Conservation (phyloP, 2,329 filamentous ascomycete genomes). For the Colletotrichum shisoi region DNA sequence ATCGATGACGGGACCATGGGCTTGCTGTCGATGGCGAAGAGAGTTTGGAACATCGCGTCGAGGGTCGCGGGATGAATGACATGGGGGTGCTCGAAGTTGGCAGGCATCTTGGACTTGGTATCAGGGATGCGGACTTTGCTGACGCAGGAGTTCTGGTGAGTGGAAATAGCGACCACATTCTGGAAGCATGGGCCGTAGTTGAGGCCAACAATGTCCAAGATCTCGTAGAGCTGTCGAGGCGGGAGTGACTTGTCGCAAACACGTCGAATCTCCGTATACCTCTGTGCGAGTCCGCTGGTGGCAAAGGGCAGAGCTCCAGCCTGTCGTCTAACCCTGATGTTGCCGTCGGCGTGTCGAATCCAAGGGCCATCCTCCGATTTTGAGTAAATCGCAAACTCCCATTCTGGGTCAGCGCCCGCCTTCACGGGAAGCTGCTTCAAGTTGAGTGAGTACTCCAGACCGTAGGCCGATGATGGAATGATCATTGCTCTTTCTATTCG, state of each 20-base stretch:
- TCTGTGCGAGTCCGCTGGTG: conserved; percentile 30
- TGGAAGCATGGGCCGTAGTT: conserved; percentile 61
- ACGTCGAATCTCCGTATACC: conserved; percentile 42
- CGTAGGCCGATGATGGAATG: conserved; percentile 55
- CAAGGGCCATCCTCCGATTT: conserved; percentile 49
- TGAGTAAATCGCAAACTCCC: conserved; percentile 58
- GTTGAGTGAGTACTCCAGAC: conserved; percentile 60
- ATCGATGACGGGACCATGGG: conserved; percentile 61
- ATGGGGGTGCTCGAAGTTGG: conserved; percentile 61
- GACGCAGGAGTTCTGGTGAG: conserved; percentile 48
- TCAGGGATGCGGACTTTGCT: conserved; percentile 56
- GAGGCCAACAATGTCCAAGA: conserved; percentile 60
- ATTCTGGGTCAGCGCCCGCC: conserved; percentile 38
- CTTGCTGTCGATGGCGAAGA: conserved; percentile 55
- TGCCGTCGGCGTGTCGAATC: conserved; percentile 36
- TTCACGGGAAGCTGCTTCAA: conserved; percentile 47
- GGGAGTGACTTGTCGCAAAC: conserved; percentile 48
- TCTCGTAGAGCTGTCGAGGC: conserved; percentile 60
- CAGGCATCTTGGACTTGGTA: conserved; percentile 62
- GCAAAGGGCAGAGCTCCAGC: background rate
- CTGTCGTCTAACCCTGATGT: conserved; percentile 39
- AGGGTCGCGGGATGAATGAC: conserved; percentile 66
- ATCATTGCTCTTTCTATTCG: conserved; percentile 61
- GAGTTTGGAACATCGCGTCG: conserved; percentile 63
- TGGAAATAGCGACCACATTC: conserved; percentile 53